Conservation (phyloP, 164 flowering plant species). For the Aristolochia californica region DNA sequence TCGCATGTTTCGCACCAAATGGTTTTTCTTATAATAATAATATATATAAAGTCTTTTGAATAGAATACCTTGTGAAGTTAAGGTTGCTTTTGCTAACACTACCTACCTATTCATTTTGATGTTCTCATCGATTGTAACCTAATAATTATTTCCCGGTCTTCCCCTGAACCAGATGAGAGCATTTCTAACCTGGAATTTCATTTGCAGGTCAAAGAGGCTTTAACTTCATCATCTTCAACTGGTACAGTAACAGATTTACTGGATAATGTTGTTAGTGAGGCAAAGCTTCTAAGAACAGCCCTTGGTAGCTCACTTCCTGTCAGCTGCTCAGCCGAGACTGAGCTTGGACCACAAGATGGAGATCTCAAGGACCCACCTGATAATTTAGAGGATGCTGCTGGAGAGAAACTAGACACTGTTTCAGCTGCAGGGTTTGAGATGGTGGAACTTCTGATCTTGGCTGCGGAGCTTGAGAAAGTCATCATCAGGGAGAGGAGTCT, state of each 20-base stretch:
- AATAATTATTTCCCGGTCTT: background rate
- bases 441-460: conserved; percentile 80
- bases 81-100: background rate
- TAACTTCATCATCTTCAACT: conserved; percentile 13
- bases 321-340: conserved; percentile 72
- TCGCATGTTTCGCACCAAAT: too few species aligned
- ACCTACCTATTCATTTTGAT: background rate
- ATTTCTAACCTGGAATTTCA: conserved; percentile 1
- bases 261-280: conserved; percentile 53
- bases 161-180: too few species aligned
- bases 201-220: conserved; percentile 44
- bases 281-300: conserved; percentile 69
- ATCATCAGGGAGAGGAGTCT: too few species aligned
- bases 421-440: conserved; percentile 92
- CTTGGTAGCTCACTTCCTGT: conserved; percentile 82
- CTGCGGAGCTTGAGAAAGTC: conserved; percentile 48
- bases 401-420: conserved; percentile 51
- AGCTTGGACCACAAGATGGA: conserved; percentile 17
- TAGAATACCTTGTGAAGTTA: background rate
- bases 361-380: conserved; percentile 8
- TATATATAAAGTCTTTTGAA: background rate
- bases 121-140: background rate
- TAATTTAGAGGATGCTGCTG: conserved; percentile 14
- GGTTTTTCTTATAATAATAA: too few species aligned
- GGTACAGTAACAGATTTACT: conserved; percentile 18